Evolutionary conservation across 2,329 filamentous ascomycete genomes (phyloP), one percentile per base, ranked within the genome.

Genomic region (Endoconidiophora laricicola): DNA sequence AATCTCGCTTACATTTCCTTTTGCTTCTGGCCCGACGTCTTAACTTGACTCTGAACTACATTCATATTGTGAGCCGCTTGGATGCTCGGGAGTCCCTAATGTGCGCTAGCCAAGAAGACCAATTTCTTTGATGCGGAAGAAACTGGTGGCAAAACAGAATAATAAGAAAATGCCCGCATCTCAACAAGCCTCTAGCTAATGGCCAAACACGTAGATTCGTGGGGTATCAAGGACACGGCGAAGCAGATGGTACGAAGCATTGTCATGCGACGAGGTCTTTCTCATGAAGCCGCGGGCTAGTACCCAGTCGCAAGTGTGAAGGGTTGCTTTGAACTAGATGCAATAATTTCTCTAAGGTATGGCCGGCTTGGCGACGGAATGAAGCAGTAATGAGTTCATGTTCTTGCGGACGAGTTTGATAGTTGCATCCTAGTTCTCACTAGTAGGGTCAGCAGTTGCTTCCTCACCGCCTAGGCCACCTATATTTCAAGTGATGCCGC

Each of bases 231-330:
- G 56, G 26, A 62, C 61, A 2, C 65, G 62, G 48, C 67, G 60
- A 0, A 67, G 55, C 0, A 64, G 60, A 0, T 65, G 65, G 16
- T 57, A 57, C 0, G 63, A 65, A 2, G 54, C 55, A 43, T 67
- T 67, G 9, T 56, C 55, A 14, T 59, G 65, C 65, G 70, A 77
- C 0, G 68, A 70, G 1, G 66, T 71, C 3, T 62, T 60, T 55
- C 78, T 77, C 56, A 78, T 71, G 58, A 70, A 74, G 1, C 73
- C 74, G 1, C 73, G 68, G 1, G 67, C 66, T 0, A 78, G 61
- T 0, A 68, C 61, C 65, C 73, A 75, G 29, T 66, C 68, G 2
- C 72, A 69, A 46, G 75, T 77, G 56, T 72, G 68, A 54, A 78
- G 76, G 46, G 70, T 74, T 2, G 70, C 69, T 2, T 72, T 67